phyloP scores from a whole-genome alignment of 2,329 filamentous ascomycete genomes.

The Pseudogymnoascus sp. region DNA sequence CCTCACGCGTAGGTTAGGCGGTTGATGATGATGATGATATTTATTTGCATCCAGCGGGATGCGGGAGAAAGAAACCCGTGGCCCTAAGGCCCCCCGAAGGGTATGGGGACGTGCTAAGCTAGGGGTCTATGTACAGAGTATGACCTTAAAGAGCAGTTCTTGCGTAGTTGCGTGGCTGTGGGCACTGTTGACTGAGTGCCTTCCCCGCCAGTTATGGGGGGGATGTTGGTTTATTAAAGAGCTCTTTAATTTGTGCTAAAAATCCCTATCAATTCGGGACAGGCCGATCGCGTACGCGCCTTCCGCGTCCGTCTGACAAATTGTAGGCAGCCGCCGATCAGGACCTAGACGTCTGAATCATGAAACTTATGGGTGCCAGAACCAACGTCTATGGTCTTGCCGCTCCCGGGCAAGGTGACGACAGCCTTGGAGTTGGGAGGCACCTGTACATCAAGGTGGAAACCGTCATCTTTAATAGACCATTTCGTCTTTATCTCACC shows the following conservation, averaged over 20 bases:
- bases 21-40: too few relatives aligned
- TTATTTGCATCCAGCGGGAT: too few relatives aligned
- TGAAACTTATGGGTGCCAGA: neutral
- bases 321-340: neutral
- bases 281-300: neutral
- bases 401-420: neutral
- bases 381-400: slow-evolving; percentile 7
- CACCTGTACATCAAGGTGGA: slow-evolving; percentile 16
- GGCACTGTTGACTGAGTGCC: neutral
- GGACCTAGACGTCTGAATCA: neutral
- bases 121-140: too few relatives aligned
- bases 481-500: neutral
- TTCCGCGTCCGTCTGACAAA: neutral
- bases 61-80: too few relatives aligned
- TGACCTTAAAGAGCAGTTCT: too few relatives aligned
- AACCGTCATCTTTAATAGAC: neutral
- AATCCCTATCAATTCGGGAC: neutral
- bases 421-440: slow-evolving; percentile 22
- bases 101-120: too few relatives aligned
- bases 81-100: too few relatives aligned
- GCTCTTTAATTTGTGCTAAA: neutral
- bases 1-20: too few relatives aligned
- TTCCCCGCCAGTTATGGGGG: neutral
- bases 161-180: neutral
- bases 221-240: neutral